Conservation (phyloP, 257 asterid genomes). For the Euphrasia confusa region DNA sequence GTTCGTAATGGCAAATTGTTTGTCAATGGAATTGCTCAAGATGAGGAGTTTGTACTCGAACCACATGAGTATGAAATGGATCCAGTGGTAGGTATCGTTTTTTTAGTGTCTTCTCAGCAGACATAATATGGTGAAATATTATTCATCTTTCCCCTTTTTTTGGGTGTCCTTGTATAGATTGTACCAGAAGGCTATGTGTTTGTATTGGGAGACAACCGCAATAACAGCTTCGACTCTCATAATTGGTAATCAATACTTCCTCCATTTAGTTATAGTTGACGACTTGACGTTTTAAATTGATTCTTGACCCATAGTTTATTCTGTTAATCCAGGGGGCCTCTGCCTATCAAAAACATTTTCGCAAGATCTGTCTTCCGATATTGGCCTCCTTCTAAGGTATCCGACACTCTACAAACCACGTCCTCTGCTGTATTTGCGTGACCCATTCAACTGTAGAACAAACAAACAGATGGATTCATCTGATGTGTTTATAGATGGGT, state of each 20-base stretch:
- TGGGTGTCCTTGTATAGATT: constrained; percentile 41
- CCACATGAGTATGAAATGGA: constrained; percentile 86
- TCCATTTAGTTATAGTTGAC: neutral
- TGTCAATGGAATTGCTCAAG: constrained; percentile 67
- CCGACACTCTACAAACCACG: constrained; percentile 42
- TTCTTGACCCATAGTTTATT: neutral
- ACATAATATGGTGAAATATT: constrained; percentile 7
- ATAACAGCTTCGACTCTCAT: constrained; percentile 89
- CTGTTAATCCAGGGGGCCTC: constrained; percentile 63
- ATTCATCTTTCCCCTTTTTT: neutral
- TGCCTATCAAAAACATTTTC: constrained; percentile 53
- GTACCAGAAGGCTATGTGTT: constrained; percentile 90
- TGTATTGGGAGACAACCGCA: constrained; percentile 96
- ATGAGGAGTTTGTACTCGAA: constrained; percentile 84
- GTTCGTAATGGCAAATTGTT: constrained; percentile 71
- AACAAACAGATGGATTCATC: no score
- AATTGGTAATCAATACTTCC: constrained; percentile 47
- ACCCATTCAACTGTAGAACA: constrained; percentile 12
- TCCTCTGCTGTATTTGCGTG: constrained; percentile 40
- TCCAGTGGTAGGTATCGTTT: constrained; percentile 46
- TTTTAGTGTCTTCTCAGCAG: constrained; percentile 12
- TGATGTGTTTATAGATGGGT: no score
- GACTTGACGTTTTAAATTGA: neutral
- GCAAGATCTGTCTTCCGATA: constrained; percentile 74
- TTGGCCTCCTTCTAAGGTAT: constrained; percentile 75